Evolutionary conservation across 345 rosid genomes (phyloP), one percentile per base, ranked within the genome.

Genomic region (Hibiscus mutabilis): DNA sequence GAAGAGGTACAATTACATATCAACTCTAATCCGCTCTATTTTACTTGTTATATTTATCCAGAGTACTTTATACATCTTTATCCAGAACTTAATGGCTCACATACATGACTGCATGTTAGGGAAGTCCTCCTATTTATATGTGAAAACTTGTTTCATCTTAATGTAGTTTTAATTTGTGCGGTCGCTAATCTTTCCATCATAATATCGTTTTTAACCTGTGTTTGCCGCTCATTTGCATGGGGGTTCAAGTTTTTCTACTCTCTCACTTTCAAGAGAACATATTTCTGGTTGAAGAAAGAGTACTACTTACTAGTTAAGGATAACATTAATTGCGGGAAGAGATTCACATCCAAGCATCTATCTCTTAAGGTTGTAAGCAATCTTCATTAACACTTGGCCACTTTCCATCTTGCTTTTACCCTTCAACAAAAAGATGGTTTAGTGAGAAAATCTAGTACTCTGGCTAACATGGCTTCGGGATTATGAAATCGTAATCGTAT

Each of bases 1-100:
- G 86, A 95, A 82, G 87, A 92, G 97, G 94, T 92, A 86, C 18
- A 10, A n/a, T 59, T 37, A 35, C 62, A 31, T 46, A 6, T 24
- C 47, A 15, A 24, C 70, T 47, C 52, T 10, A 42, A 25, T 49
- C 18, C 16, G 10, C 2, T 68, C 21, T 31, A 22, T 5, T 11
- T 68, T n/a, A 57, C 16, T 24, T 57, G 31, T 22, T 25, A 24
- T 57, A 24, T 57, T 57, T 57, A 57, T 56, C 29, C 21, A 9
- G 4, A 11, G n/a, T 11, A 12, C n/a, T 63, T 18, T 11, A 19
- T 35, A 4, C 25, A 35, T 35, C 9, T 35, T 35, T 37, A 10
- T 18, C 18, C 2, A 4, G 49, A 19, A 37, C 15, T 18, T 19
- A 37, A 37, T 37, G 10, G 24, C 40, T 7, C 11, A 25, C 51